phyloP scores from a whole-genome alignment of 768 basidiomycete species.

The Serendipita sp. region DNA sequence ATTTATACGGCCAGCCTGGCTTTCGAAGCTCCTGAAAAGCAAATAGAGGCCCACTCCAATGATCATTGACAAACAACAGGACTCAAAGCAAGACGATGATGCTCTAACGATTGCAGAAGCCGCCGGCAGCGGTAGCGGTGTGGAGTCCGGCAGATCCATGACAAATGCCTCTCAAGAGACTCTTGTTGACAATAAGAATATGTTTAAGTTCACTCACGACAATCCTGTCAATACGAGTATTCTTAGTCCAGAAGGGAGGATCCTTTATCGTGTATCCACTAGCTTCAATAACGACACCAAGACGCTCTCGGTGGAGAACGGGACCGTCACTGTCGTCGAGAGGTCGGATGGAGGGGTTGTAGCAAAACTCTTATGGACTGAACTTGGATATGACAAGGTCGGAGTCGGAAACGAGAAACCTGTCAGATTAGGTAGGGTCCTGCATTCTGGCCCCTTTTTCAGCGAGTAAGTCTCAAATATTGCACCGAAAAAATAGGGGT shows the following conservation, averaged over 20 bases:
- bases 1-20: no score
- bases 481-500: neutral
- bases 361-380: constrained; percentile 26
- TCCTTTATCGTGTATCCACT: constrained; percentile 25
- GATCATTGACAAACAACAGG: neutral
- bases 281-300: constrained; percentile 15
- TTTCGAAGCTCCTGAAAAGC: no score
- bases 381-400: constrained; percentile 24
- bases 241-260: constrained; percentile 19
- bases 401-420: constrained; percentile 19
- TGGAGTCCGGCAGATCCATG: neutral
- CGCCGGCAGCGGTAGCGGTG: neutral
- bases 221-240: constrained; percentile 30
- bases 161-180: neutral
- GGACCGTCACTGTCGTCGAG: constrained; percentile 22
- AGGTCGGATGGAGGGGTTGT: constrained; percentile 21
- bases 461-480: constrained; percentile 20
- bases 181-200: neutral
- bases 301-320: constrained; percentile 6
- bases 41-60: no score
- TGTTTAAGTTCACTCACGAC: constrained; percentile 23
- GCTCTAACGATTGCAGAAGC: neutral
- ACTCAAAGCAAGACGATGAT: neutral
- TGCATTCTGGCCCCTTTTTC: constrained; percentile 16
- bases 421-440: neutral